Percentiles rank a stretch among this genome's conserved stretches.
These are phyloP conservation scores for Hemisphaericaspora lyxosophila DNA, from an alignment of 1,139 yeast genomes.

Conservation along the genomic window DNA sequence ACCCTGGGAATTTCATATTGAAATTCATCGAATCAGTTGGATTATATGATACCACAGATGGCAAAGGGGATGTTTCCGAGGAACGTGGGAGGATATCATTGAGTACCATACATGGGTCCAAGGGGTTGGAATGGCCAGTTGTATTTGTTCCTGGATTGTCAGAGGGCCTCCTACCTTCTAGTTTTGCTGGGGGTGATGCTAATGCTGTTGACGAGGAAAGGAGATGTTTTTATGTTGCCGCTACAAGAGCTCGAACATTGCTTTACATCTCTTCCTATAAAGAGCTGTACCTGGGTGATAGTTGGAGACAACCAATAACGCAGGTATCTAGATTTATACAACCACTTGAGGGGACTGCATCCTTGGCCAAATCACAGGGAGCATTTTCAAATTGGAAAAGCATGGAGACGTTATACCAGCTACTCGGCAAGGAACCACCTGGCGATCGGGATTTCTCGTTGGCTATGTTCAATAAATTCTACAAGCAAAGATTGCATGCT, in stretches of 20 bases:
- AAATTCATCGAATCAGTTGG: constrained; percentile 62
- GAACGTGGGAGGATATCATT: constrained; percentile 34
- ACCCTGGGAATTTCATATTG: constrained; percentile 37
- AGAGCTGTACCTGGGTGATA: constrained; percentile 17
- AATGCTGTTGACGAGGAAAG: constrained; percentile 66
- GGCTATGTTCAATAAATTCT: constrained; percentile 57
- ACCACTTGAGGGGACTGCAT: constrained; percentile 8
- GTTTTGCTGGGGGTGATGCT: constrained; percentile 33
- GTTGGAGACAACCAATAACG: constrained; percentile 24
- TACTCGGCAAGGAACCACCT: constrained; percentile 14
- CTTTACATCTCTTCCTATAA: constrained; percentile 37
- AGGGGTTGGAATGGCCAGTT: constrained; percentile 93
- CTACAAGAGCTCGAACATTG: constrained; percentile 70
- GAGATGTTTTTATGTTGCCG: constrained; percentile 82
- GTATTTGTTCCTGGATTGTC: constrained; percentile 77
- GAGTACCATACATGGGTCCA: constrained; percentile 88
- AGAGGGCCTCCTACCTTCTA: constrained; percentile 60
- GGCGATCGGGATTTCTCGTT: constrained; percentile 47
- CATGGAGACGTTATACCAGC: constrained; percentile 20
- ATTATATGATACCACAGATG: constrained; percentile 43
- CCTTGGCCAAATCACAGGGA: constrained; percentile 14
- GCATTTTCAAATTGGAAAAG: constrained; percentile 19
- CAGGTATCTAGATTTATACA: constrained; percentile 34
- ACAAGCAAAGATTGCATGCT: constrained; percentile 22
- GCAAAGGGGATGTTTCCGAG: constrained; percentile 17